Base-by-base conservation (phyloP, 148 eudicot species). In the Mesembryanthemum crystallinum region DNA sequence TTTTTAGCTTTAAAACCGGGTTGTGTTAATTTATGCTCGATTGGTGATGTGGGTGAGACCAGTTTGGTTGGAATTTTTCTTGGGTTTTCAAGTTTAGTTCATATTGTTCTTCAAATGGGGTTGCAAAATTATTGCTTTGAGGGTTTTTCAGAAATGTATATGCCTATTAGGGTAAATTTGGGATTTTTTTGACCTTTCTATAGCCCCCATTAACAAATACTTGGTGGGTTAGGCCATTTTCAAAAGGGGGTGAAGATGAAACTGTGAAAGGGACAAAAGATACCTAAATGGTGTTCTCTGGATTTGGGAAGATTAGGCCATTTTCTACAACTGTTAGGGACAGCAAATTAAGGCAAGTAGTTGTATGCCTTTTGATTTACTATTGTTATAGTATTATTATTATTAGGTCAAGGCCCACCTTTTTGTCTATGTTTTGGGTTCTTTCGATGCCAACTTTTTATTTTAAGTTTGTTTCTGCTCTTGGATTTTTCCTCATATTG, bases 381-480 rank as follows among this genome's bases (percentile, higher is more conserved):
- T 43, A 25, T 59, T 18, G 8, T 8, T 57, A 58, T 72, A 3
- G 2, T 57, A 58, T 72, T 9, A 35, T 35, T 72, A 3, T 8
- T 57, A 58, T 72, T 9, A 35, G 76, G 78, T 30, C 60, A 55
- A 80, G 78, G 75, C 78, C 82, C 78, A 75, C 78, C 49, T 58
- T 69, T n/a, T 54, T 63, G 76, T 75, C 66, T 75, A 64, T 57
- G 25, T 64, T 76, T 25, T 64, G 47, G 24, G 69, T 61, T 67
- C 21, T 23, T 64, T 57, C 67, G 66, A 32, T 79, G 42, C 82
- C 81, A 66, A 73, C 73, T 24, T 33, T 47, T 45, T 79, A 28
- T 73, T 67, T 57, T 73, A 23, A 66, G 68, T 79, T 67, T 79
- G 69, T 80, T 72, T 70, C 23, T 70, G 63, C 47, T 69, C 71